phyloP scores from a whole-genome alignment of 2,329 filamentous ascomycete genomes.

The Aspergillus sp. region DNA sequence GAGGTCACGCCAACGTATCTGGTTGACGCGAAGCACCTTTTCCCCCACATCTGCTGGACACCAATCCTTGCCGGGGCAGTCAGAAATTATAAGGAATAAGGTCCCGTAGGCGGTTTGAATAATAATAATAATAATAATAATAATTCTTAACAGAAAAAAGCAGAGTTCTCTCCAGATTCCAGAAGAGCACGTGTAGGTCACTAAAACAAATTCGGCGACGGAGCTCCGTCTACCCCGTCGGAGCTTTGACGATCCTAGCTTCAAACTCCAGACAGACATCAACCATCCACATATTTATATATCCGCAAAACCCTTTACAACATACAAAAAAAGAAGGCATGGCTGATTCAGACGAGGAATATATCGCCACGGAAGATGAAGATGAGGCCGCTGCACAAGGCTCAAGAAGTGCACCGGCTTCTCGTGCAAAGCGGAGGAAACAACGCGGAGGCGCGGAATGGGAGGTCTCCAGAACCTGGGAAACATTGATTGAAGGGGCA shows the following conservation, averaged over 20 bases:
- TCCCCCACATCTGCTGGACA: slow-evolving; percentile 27
- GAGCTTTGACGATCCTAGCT: slow-evolving; percentile 1
- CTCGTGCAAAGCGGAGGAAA: slow-evolving; percentile 26
- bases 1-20: slow-evolving; percentile 19
- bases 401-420: slow-evolving; percentile 19
- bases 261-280: background rate
- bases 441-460: slow-evolving; percentile 35
- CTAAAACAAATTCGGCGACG: slow-evolving; percentile 12
- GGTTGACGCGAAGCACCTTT: slow-evolving; percentile 23
- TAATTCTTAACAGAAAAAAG: too few species aligned
- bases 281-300: background rate
- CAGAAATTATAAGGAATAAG: too few species aligned
- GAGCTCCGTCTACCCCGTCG: background rate
- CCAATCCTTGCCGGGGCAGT: background rate
- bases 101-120: too few species aligned
- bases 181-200: slow-evolving; percentile 1
- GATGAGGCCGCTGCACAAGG: slow-evolving; percentile 22
- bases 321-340: slow-evolving; percentile 11
- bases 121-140: too few species aligned
- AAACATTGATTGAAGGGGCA: slow-evolving; percentile 66
- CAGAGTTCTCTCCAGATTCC: background rate
- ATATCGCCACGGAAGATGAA: slow-evolving; percentile 43
- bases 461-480: slow-evolving; percentile 48
- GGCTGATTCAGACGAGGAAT: slow-evolving; percentile 46
- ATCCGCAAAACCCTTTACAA: background rate